These are phyloP conservation scores for Cicer bijugum DNA, from an alignment of 306 rosid species.

Conservation along the genomic window DNA sequence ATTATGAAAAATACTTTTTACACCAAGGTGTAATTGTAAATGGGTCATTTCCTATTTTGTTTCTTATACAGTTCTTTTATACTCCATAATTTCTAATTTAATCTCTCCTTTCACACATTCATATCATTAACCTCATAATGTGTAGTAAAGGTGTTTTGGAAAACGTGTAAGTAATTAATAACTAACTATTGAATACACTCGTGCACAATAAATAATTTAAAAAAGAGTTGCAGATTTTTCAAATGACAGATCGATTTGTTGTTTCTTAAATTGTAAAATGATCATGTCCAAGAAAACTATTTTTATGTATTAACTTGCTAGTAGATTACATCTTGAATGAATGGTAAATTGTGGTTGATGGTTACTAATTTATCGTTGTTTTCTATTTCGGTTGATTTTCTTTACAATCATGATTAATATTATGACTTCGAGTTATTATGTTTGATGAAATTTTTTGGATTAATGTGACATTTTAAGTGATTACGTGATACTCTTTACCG, in stretches of 20 bases:
- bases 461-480: too few relatives aligned
- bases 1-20: neutral
- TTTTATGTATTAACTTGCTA: constrained; percentile 5
- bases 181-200: neutral
- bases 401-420: too few relatives aligned
- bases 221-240: constrained; percentile 11
- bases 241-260: neutral
- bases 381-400: too few relatives aligned
- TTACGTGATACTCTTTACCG: too few relatives aligned
- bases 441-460: too few relatives aligned
- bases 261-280: constrained; percentile 25
- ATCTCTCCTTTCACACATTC: neutral
- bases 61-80: neutral
- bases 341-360: constrained; percentile 29
- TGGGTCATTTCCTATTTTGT: neutral
- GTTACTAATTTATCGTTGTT: neutral
- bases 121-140: neutral
- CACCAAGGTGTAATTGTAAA: neutral
- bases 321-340: constrained; percentile 36
- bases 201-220: constrained; percentile 26
- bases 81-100: constrained; percentile 1
- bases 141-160: neutral
- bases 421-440: too few relatives aligned
- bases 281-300: constrained; percentile 3
- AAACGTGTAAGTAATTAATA: neutral